A percentile compares a stretch with the other conserved stretches of the same genome.
These are phyloP conservation scores for Scenedesmus sp. DNA, from an alignment of 163 green algal species.

Conservation along the genomic window DNA sequence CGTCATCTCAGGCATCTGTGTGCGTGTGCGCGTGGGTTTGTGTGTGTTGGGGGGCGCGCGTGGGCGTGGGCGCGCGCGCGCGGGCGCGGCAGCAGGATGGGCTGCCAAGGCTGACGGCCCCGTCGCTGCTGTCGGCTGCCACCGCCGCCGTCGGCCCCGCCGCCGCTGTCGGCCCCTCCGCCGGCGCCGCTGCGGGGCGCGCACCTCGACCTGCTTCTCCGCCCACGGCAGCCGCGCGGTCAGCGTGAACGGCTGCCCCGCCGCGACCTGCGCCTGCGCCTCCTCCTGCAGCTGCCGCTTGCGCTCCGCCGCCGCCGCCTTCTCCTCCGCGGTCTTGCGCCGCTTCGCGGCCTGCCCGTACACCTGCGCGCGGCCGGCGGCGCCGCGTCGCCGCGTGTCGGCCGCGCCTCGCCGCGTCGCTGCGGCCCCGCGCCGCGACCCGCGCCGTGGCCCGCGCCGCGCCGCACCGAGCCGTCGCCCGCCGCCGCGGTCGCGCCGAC, in stretches of 20 bases:
- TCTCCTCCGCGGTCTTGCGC: slow-evolving; percentile 69
- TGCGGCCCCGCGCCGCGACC: too few species aligned
- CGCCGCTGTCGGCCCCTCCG: too few species aligned
- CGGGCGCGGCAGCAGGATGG: too few species aligned
- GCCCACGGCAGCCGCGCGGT: slow-evolving; percentile 81
- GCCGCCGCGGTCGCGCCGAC: slow-evolving; percentile 17
- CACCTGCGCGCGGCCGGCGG: not conserved
- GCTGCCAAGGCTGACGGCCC: too few species aligned
- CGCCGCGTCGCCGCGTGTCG: not conserved
- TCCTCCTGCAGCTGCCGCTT: slow-evolving; percentile 44
- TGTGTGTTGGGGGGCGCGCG: too few species aligned
- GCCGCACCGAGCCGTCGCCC: too few species aligned
- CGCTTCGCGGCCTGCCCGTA: slow-evolving; percentile 52
- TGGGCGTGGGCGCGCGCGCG: too few species aligned
- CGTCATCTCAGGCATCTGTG: slow-evolving; percentile 67
- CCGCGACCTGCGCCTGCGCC: slow-evolving; percentile 41
- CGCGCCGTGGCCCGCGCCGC: too few species aligned
- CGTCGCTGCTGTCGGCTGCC: too few species aligned
- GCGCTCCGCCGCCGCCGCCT: slow-evolving; percentile 56
- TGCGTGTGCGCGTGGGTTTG: not conserved
- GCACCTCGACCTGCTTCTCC: slow-evolving; percentile 71
- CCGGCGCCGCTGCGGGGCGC: slow-evolving; percentile 48
- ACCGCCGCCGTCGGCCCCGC: too few species aligned
- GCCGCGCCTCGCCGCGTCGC: slow-evolving; percentile 2
- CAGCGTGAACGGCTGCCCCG: slow-evolving; percentile 60